These are phyloP conservation scores for Penicillium rolfsii DNA, from an alignment of 2,329 filamentous ascomycete genomes.

Conservation along the genomic window DNA sequence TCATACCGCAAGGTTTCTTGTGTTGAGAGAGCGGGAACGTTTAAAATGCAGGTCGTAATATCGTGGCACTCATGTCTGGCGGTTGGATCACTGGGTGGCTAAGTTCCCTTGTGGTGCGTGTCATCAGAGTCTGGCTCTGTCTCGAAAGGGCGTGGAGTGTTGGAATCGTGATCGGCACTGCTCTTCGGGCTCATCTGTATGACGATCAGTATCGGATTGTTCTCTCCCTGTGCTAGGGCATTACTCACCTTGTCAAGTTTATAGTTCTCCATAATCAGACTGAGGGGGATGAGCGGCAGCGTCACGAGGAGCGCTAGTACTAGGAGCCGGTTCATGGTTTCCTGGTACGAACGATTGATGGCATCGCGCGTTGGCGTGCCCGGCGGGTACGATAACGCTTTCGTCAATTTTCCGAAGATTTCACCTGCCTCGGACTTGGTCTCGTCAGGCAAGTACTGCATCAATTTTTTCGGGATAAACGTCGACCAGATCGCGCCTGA, in stretches of 20 bases:
- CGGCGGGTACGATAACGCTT: slow-evolving; percentile 61
- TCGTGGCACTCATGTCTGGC: slow-evolving; percentile 15
- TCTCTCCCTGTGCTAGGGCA: background rate
- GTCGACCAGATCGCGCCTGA: slow-evolving; percentile 68
- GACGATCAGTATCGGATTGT: background rate
- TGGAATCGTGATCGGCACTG: slow-evolving; percentile 17
- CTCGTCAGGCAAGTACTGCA: slow-evolving; percentile 54
- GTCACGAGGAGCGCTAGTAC: slow-evolving; percentile 58
- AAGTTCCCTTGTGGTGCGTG: slow-evolving; percentile 34
- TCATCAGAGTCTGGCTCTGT: slow-evolving; percentile 24
- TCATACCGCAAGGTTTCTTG: background rate
- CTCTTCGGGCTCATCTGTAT: slow-evolving; percentile 33
- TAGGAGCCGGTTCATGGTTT: slow-evolving; percentile 64
- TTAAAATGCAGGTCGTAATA: slow-evolving; percentile 10
- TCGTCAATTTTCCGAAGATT: slow-evolving; percentile 58
- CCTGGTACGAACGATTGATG: slow-evolving; percentile 67
- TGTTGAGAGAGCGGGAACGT: background rate
- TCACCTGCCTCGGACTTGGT: slow-evolving; percentile 45
- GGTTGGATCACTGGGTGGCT: background rate
- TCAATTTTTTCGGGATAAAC: slow-evolving; percentile 58
- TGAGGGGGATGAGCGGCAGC: slow-evolving; percentile 61
- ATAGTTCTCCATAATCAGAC: slow-evolving; percentile 62
- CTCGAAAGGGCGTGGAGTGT: slow-evolving; percentile 16
- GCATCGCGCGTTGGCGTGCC: slow-evolving; percentile 61
- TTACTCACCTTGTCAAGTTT: slow-evolving; percentile 54